These are phyloP conservation scores for Paramarasmius palmivorus DNA, from an alignment of 1,284 basidiomycete genomes.

Conservation along the genomic window DNA sequence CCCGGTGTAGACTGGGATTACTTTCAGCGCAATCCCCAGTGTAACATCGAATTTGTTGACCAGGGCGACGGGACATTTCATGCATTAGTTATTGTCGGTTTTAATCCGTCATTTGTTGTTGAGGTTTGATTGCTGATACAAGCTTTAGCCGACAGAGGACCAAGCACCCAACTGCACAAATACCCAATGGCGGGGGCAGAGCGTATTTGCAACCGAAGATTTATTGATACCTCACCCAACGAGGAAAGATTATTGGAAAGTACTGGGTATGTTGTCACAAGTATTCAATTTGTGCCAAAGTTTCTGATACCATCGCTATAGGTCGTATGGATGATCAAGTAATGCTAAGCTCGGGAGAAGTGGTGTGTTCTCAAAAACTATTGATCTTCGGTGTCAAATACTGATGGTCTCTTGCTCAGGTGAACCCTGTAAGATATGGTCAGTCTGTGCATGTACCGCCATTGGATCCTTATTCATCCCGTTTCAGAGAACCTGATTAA, in stretches of 20 bases:
- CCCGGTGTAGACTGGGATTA: neutral
- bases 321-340: constrained; percentile 2
- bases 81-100: neutral
- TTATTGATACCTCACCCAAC: neutral
- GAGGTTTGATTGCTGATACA: neutral
- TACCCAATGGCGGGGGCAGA: neutral
- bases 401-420: neutral
- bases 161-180: neutral
- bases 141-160: neutral
- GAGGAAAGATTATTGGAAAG: constrained; percentile 1
- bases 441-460: neutral
- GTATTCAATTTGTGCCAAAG: neutral
- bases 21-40: neutral
- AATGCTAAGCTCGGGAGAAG: neutral
- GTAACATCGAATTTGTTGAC: neutral
- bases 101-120: neutral
- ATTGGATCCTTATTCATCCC: neutral
- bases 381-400: neutral
- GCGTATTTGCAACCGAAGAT: neutral
- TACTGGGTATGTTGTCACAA: neutral
- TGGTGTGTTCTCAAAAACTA: neutral
- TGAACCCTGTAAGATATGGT: neutral
- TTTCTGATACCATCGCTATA: neutral
- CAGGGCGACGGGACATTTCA: constrained; percentile 1
- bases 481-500: neutral